phyloP scores from a whole-genome alignment of 192 early-diverging fungal species.

The Backusella parvicylindrica region DNA sequence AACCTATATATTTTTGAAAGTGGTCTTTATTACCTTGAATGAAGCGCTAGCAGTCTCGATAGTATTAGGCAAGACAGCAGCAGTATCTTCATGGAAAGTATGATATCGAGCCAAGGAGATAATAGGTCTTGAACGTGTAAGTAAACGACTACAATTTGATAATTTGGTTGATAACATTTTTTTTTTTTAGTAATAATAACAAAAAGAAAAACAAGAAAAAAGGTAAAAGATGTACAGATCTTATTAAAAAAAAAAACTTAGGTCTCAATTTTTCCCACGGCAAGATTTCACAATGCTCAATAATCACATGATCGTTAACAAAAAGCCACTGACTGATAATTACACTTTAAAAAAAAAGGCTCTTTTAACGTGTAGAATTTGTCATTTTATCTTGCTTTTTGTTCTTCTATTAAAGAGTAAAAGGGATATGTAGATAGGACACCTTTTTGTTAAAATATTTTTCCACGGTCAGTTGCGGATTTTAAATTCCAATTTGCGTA shows the following conservation, averaged over 20 bases:
- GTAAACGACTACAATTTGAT: background rate
- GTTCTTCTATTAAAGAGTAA: background rate
- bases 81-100: slow-evolving; percentile 44
- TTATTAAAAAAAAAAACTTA: background rate
- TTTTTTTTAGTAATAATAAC: background rate
- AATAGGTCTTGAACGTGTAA: background rate
- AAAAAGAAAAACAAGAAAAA: background rate
- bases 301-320: background rate
- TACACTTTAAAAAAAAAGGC: background rate
- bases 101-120: slow-evolving; percentile 24
- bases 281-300: background rate
- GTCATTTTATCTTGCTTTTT: background rate
- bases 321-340: background rate
- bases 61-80: slow-evolving; percentile 63
- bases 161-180: slow-evolving; percentile 10
- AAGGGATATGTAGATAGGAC: background rate
- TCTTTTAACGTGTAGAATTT: background rate
- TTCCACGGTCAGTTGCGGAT: background rate
- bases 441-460: too few relatives aligned
- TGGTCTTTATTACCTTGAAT: slow-evolving; percentile 71
- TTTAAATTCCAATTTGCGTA: background rate
- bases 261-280: slow-evolving; percentile 10
- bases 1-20: background rate
- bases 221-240: slow-evolving; percentile 1
- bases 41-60: slow-evolving; percentile 63